Base-by-base conservation (phyloP, 768 basidiomycete genomes). In the Naganishia vishniacii region DNA sequence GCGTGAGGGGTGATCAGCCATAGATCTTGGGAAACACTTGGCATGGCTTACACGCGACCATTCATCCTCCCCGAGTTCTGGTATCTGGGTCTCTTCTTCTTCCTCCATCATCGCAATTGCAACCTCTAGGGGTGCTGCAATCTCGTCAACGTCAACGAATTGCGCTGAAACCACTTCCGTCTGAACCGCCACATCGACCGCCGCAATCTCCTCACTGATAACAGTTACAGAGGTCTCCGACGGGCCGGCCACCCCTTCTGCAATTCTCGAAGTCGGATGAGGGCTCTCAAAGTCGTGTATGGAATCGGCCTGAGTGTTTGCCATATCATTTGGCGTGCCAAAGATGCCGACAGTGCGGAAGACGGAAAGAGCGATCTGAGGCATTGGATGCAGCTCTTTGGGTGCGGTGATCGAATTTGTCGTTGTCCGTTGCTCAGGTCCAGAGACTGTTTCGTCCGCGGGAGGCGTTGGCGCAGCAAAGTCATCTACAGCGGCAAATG, bases 201-300 rank as follows among this genome's bases (percentile, higher is more conserved):
- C 31, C 8, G 25, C 49, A 34, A 26, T 26, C 34, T 56, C 20
- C 37, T 23, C 37, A 23, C 37, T 32, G 15, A 31, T 23, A 9
- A 20, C 32, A 2, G 34, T 25, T 11, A n/a, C 13, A 4, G 25
- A 11, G 1, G 12, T 40, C 13, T 32, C 23, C 23, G 53, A 56
- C 31, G 53, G 53, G 4, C 13, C 32, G 12, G 23, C 53, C 5
- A 26, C 13, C 20, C 20, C 23, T 12, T 40, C 53, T 8, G 42
- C 42, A 18, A 20, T 18, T 15, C 34, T 37, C 6, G 42, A 11
- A 20, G n/a, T 20, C n/a, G 13, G 42, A n/a, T 44, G 18, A 12
- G 42, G 42, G n/a, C 42, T 44, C 18, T 56, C 53, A 25, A 56
- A 56, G 23, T 56, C 53, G 37, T 15, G 18, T 15, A 56, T 56